A percentile compares a stretch with the other conserved stretches of the same genome.
Evolutionary conservation across 148 eudicot species (phyloP).

Genomic region (Linanthus parryae): DNA sequence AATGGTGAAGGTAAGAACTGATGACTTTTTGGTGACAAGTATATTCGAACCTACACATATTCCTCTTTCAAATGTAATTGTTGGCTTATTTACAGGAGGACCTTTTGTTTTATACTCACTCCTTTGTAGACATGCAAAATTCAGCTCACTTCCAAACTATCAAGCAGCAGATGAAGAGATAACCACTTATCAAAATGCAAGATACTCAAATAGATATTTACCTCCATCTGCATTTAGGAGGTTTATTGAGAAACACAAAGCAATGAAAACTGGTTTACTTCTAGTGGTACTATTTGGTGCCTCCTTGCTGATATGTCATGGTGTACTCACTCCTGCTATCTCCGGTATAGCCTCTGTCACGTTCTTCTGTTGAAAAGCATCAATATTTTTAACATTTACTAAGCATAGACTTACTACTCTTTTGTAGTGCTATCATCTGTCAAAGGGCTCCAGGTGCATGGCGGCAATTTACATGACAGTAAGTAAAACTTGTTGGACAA

Average conservation of each 20-base stretch:
- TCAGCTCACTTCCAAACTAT: constrained; percentile 40
- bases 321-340: constrained; percentile 39
- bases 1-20: constrained; percentile 45
- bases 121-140: constrained; percentile 49
- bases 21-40: background rate
- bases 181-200: constrained; percentile 31
- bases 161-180: constrained; percentile 47
- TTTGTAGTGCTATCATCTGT: constrained; percentile 43
- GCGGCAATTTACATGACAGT: constrained; percentile 21
- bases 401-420: constrained; percentile 3
- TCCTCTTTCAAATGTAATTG: background rate
- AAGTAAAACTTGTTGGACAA: constrained; percentile 21
- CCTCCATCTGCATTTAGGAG: constrained; percentile 18
- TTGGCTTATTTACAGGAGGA: constrained; percentile 31
- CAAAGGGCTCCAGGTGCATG: constrained; percentile 33
- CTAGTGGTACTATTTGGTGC: constrained; percentile 30
- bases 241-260: constrained; percentile 29
- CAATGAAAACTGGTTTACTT: constrained; percentile 29
- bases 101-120: constrained; percentile 46
- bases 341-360: constrained; percentile 23
- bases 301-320: constrained; percentile 36
- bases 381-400: background rate
- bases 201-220: constrained; percentile 17
- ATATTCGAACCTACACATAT: background rate
- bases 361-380: too few species aligned